Evolutionary conservation across 2,329 filamentous ascomycete species (phyloP).

Genomic region (Paecilomyces niveus): DNA sequence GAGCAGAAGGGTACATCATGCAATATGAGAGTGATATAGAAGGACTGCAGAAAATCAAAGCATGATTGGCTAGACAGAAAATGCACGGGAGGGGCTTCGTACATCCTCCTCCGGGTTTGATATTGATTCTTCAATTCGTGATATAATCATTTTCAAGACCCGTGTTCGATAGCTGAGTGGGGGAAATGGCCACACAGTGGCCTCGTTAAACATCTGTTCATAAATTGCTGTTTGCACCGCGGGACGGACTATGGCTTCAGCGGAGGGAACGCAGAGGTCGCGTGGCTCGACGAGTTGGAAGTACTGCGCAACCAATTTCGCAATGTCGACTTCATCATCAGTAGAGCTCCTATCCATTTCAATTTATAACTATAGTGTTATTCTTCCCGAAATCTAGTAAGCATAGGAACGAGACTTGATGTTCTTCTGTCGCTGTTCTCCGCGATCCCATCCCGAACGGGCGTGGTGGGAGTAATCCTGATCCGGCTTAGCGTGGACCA

Average conservation of each 20-base stretch:
- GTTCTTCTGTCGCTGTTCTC: neutral
- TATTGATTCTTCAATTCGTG: constrained; percentile 65
- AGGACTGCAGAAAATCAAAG: neutral
- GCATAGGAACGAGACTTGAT: neutral
- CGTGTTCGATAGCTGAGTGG: constrained; percentile 63
- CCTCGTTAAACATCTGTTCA: constrained; percentile 57
- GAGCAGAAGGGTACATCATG: constrained; percentile 3
- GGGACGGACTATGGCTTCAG: constrained; percentile 50
- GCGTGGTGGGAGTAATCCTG: constrained; percentile 5
- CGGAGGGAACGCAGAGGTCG: constrained; percentile 57
- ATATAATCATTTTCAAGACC: constrained; percentile 65
- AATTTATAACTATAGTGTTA: neutral
- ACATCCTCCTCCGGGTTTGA: constrained; percentile 82
- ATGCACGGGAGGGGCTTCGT: constrained; percentile 24
- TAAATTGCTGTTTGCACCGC: constrained; percentile 62
- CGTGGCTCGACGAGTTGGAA: constrained; percentile 63
- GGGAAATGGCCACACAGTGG: constrained; percentile 50
- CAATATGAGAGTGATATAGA: neutral
- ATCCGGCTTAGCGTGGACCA: constrained; percentile 19
- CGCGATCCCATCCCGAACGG: neutral
- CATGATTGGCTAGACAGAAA: constrained; percentile 4
- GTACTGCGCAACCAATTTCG: constrained; percentile 58
- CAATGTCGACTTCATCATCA: constrained; percentile 21
- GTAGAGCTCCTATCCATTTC: constrained; percentile 5
- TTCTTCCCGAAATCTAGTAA: neutral